A percentile compares a stretch with the other conserved stretches of the same genome.
Conservation (phyloP, 768 basidiomycete genomes). For the Agrocybe praecox region DNA sequence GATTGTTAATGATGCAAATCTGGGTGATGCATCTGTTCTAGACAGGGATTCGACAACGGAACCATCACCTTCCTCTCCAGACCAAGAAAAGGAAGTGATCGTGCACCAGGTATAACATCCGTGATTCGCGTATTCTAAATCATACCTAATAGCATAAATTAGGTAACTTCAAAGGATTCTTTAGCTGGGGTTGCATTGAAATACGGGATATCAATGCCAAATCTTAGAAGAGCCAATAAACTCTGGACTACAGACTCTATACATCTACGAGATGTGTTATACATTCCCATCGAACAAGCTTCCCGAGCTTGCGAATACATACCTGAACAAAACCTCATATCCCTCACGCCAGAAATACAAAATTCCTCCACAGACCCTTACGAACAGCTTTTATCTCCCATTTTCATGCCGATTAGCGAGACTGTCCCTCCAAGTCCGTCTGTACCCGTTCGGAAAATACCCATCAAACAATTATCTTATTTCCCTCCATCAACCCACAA, state of each 20-base stretch:
- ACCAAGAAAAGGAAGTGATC: slow-evolving; percentile 54
- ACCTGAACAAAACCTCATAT: slow-evolving; percentile 25
- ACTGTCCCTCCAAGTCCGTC: slow-evolving; percentile 16
- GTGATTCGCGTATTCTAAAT: slow-evolving; percentile 3
- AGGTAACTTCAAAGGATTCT: slow-evolving; percentile 79
- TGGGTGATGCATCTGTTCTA: slow-evolving; percentile 27
- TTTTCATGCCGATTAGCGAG: slow-evolving; percentile 7
- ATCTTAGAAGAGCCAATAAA: slow-evolving; percentile 86
- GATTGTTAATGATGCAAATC: slow-evolving; percentile 31
- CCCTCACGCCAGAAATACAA: slow-evolving; percentile 23
- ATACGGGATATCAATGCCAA: slow-evolving; percentile 84
- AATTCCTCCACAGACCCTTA: slow-evolving; percentile 10
- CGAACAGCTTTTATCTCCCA: slow-evolving; percentile 16
- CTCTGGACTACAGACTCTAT: slow-evolving; percentile 94
- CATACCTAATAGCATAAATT: neutral
- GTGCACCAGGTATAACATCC: slow-evolving; percentile 54
- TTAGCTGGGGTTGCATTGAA: slow-evolving; percentile 86
- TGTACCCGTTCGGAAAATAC: slow-evolving; percentile 45
- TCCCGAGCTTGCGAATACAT: slow-evolving; percentile 43
- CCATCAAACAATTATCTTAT: slow-evolving; percentile 53
- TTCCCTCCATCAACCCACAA: slow-evolving; percentile 49
- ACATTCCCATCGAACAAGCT: slow-evolving; percentile 73
- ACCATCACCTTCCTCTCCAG: slow-evolving; percentile 10
- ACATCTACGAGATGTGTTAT: slow-evolving; percentile 80
- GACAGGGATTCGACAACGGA: slow-evolving; percentile 20